Evolutionary conservation across 2,329 filamentous ascomycete genomes (phyloP), one percentile per base, ranked within the genome.

Genomic region (Cordyceps javanica): DNA sequence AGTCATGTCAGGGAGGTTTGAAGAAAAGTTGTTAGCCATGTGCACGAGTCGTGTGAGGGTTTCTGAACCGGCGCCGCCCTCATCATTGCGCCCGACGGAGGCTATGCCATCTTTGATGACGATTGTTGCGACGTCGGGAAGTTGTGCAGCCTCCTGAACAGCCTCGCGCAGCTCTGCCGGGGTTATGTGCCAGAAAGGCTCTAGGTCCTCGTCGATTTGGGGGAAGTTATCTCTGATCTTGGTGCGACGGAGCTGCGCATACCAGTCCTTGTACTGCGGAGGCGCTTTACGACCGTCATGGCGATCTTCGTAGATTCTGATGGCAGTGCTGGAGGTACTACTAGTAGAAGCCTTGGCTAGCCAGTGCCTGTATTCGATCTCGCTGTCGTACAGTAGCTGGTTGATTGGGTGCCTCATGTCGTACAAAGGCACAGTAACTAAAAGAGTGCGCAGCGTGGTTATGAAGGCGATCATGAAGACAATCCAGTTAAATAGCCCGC

Each of bases 201-300:
- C 74, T 3, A 96, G 72, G 61, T 90, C 85, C 56, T 85, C 78
- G 63, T 89, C 85, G 56, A 96, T 91, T 49, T 88, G 89, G 63
- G 89, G 86, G 63, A 90, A 96, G 61, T 89, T 85, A 65, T 96
- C 91, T 56, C 94, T 84, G 53, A 96, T 76, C 54, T 83, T 76
- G 0, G 91, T 88, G n/a, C 81, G 76, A 60, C 81, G 82, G 5
- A 91, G 90, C 66, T 89, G 91, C 21, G 87, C 79, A 67, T 87
- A 96, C 91, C 91, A 96, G 62, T 86, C 85, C 65, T 91, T 88
- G 65, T 96, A 96, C 59, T 88, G 82, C 1, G 87, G 89, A 11
- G 91, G 91, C 16, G 91, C 91, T 28, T 83, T 75, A 60, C 90
- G 82, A 14, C 84, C 83, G 64, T 88, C 64, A 59, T 83, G 75